A percentile compares a stretch with the other conserved stretches of the same genome.
These are phyloP conservation scores for Aspergillus caelatus DNA, from an alignment of 2,329 filamentous ascomycete genomes.

Conservation along the genomic window DNA sequence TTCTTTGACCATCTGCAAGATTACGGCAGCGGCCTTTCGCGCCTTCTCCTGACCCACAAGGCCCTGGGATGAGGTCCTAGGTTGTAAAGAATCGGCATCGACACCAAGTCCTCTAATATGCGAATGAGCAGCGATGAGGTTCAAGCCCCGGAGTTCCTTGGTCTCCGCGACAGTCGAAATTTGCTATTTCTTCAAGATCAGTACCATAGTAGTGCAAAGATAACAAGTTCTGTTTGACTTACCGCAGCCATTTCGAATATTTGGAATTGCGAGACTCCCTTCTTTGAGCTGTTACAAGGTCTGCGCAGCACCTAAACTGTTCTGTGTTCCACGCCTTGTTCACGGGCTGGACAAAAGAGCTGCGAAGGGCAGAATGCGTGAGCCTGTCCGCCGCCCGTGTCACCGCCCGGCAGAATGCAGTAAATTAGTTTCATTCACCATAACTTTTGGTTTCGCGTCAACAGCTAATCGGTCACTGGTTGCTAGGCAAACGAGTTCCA, in stretches of 20 bases:
- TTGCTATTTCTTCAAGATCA: slow-evolving; percentile 43
- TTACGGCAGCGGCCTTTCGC: slow-evolving; percentile 91
- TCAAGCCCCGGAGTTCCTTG: slow-evolving; percentile 94
- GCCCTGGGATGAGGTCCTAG: slow-evolving; percentile 81
- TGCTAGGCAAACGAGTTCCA: not conserved
- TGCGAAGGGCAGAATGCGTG: slow-evolving; percentile 19
- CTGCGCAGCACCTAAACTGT: slow-evolving; percentile 15
- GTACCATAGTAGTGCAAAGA: slow-evolving; percentile 1
- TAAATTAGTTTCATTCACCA: not conserved
- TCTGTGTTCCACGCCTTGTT: slow-evolving; percentile 17
- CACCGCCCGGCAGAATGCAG: slow-evolving; percentile 34
- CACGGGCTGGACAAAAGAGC: slow-evolving; percentile 15
- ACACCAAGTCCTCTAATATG: slow-evolving; percentile 96
- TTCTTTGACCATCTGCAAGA: slow-evolving; percentile 98
- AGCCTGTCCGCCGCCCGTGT: slow-evolving; percentile 5
- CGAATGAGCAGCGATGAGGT: slow-evolving; percentile 96
- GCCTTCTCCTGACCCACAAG: slow-evolving; percentile 96
- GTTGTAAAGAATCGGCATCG: slow-evolving; percentile 86
- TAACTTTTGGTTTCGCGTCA: not conserved
- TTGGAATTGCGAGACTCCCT: slow-evolving; percentile 13
- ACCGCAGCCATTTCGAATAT: slow-evolving; percentile 41
- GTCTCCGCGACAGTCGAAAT: slow-evolving; percentile 88
- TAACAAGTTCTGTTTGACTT: slow-evolving; percentile 18
- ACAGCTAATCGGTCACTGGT: not conserved
- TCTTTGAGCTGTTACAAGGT: slow-evolving; percentile 9